phyloP scores from a whole-genome alignment of 108 stramenopile species.

The Epithemia pelagica region DNA sequence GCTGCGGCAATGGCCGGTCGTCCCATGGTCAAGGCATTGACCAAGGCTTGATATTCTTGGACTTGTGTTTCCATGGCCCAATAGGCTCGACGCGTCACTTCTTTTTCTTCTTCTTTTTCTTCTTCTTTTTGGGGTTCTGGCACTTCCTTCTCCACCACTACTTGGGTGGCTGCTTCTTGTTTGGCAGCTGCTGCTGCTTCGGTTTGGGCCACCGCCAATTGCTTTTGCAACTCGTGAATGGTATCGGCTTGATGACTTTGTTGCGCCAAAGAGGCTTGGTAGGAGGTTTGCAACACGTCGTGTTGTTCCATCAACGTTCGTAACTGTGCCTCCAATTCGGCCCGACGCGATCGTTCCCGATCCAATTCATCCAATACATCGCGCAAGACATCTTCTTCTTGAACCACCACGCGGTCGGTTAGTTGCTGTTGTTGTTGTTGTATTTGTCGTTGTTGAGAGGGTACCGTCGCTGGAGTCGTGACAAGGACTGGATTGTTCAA shows the following conservation, averaged over 20 bases:
- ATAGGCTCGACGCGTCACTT: conserved; percentile 16
- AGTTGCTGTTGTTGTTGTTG: no score
- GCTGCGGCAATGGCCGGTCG: conserved; percentile 28
- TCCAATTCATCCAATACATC: conserved; percentile 52
- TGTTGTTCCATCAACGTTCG: conserved; percentile 12
- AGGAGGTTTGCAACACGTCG: neutral
- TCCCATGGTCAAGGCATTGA: conserved; percentile 44
- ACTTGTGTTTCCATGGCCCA: conserved; percentile 30
- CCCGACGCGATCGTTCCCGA: conserved; percentile 45
- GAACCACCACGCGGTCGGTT: neutral
- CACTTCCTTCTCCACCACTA: conserved; percentile 19
- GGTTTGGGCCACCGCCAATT: neutral
- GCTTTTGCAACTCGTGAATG: neutral
- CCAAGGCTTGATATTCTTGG: conserved; percentile 32
- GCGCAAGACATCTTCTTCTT: conserved; percentile 35
- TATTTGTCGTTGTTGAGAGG: no score
- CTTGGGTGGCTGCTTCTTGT: conserved; percentile 5
- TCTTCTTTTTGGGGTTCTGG: conserved; percentile 22
- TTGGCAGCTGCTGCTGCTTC: conserved; percentile 10
- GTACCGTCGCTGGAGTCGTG: no score
- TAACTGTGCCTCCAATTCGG: conserved; percentile 41
- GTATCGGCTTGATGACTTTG: neutral
- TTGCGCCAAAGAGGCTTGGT: neutral
- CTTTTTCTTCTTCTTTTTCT: conserved; percentile 4
- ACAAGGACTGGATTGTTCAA: no score